phyloP scores from a whole-genome alignment of 768 basidiomycete species.

The Suillus decipiens region DNA sequence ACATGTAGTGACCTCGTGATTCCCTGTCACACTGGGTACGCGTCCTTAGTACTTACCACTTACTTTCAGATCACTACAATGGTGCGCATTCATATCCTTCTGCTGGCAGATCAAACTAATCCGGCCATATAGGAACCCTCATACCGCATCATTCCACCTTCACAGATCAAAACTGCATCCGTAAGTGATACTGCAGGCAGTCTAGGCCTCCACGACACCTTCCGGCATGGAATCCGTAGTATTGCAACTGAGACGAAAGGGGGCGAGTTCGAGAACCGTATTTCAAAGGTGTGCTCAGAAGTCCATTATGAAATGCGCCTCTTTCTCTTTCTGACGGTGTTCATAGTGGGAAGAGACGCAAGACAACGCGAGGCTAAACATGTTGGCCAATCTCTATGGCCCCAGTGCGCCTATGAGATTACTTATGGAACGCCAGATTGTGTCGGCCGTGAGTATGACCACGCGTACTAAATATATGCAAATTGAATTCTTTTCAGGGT shows the following conservation, averaged over 20 bases:
- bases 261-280: constrained; percentile 58
- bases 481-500: constrained; percentile 42
- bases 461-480: not conserved
- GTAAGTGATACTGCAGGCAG: constrained; percentile 67
- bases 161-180: constrained; percentile 58
- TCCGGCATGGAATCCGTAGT: constrained; percentile 81
- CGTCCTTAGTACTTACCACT: constrained; percentile 15
- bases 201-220: constrained; percentile 85
- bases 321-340: not conserved
- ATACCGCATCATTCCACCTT: constrained; percentile 63
- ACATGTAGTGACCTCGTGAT: constrained; percentile 27
- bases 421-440: constrained; percentile 93
- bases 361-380: constrained; percentile 79
- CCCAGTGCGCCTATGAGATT: constrained; percentile 86
- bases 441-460: constrained; percentile 58
- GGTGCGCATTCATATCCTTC: constrained; percentile 16
- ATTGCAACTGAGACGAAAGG: constrained; percentile 72
- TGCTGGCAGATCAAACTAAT: constrained; percentile 10
- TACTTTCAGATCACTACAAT: constrained; percentile 18
- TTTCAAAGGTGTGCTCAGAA: constrained; percentile 62
- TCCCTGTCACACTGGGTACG: constrained; percentile 9
- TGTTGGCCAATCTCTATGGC: constrained; percentile 84
- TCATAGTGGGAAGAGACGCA: constrained; percentile 92
- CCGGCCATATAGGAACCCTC: constrained; percentile 43
- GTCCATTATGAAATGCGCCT: constrained; percentile 6